A percentile compares a stretch with the other conserved stretches of the same genome.
These are phyloP conservation scores for Pestalotiopsis sp. DNA, from an alignment of 2,329 filamentous ascomycete species.

Conservation along the genomic window DNA sequence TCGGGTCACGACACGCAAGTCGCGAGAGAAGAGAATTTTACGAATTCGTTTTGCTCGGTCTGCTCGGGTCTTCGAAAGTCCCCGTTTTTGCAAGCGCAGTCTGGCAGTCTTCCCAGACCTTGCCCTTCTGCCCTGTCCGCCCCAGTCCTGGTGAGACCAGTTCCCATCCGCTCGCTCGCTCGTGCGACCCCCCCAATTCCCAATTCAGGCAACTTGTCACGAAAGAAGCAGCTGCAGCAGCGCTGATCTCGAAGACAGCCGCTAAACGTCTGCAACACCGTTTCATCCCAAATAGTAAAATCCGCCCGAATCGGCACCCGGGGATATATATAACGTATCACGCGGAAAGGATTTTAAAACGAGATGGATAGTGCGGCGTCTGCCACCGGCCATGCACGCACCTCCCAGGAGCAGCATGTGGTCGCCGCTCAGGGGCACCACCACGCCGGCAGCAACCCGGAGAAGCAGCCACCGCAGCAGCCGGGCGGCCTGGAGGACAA, in stretches of 20 bases:
- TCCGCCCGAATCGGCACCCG: not conserved
- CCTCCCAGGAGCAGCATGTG: not conserved
- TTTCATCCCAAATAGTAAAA: not conserved
- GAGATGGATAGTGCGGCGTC: not conserved
- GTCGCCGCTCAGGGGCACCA: not conserved
- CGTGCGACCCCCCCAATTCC: not conserved
- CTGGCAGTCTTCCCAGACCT: too few species aligned
- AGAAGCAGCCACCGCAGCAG: slow-evolving; percentile 8
- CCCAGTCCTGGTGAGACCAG: not conserved
- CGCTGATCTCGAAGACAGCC: not conserved
- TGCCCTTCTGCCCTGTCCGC: not conserved
- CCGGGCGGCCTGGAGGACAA: not conserved
- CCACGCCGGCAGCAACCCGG: not conserved
- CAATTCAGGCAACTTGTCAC: slow-evolving; percentile 8
- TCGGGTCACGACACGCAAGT: not conserved
- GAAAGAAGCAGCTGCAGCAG: not conserved
- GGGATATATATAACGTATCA: not conserved
- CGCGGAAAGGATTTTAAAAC: not conserved
- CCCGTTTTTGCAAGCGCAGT: not conserved
- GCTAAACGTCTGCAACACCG: not conserved
- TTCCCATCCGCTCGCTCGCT: not conserved
- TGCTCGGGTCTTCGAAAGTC: not conserved
- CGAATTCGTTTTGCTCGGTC: not conserved
- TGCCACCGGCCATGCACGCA: not conserved
- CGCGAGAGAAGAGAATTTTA: not conserved